Evolutionary conservation across 805 yeast species (phyloP).

Genomic region (Blastobotrys attinorum): DNA sequence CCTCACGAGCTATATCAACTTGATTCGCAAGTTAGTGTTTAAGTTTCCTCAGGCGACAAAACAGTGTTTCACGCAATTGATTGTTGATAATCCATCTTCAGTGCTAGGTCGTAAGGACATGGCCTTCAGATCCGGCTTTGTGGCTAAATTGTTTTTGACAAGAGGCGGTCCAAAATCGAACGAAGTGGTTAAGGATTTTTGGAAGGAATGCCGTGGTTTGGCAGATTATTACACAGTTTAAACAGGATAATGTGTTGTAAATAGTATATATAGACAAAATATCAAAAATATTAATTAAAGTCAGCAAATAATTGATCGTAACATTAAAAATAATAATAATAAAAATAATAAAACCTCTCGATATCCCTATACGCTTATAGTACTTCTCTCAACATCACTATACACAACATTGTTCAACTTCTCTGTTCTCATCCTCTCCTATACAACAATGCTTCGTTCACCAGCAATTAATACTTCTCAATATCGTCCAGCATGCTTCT

Average conservation of each 20-base stretch:
- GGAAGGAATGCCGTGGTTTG: conserved; percentile 28
- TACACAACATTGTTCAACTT: not conserved
- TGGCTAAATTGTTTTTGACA: conserved; percentile 23
- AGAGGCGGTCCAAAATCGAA: conserved; percentile 26
- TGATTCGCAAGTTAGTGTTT: conserved; percentile 26
- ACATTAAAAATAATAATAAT: no score
- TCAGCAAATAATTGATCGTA: not conserved
- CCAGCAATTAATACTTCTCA: conserved; percentile 5
- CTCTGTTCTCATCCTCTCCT: not conserved
- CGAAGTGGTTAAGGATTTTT: conserved; percentile 25
- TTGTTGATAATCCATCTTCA: conserved; percentile 13
- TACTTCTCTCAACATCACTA: not conserved
- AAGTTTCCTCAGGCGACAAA: conserved; percentile 13
- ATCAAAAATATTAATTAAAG: not conserved
- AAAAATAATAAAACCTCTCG: not conserved
- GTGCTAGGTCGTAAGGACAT: conserved; percentile 10
- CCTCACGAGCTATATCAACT: conserved; percentile 34
- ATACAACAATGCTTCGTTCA: no score
- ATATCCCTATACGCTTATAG: not conserved
- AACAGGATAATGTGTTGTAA: no score
- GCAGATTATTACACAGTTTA: no score
- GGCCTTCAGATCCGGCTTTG: conserved; percentile 14
- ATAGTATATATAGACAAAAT: not conserved
- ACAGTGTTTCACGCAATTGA: conserved; percentile 13
- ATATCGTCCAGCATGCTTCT: conserved; percentile 17